Percentiles rank a stretch among this genome's conserved stretches.
Evolutionary conservation across 1,284 basidiomycete genomes (phyloP).

Genomic region (Puccinia sorghi): DNA sequence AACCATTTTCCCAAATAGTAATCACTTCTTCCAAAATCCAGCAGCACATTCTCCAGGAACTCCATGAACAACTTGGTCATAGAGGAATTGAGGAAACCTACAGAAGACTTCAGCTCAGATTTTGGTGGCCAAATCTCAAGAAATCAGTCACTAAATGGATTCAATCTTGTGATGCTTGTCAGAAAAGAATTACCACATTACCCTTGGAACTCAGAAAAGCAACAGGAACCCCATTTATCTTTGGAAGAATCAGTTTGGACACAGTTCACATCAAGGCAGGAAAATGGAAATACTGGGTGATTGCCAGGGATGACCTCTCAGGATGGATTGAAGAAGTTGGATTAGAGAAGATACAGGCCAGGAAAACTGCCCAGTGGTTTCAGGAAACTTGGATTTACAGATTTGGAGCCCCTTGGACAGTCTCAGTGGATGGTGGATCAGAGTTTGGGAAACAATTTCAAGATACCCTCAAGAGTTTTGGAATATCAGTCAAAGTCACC

Average conservation of each 20-base stretch:
- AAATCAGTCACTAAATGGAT: not conserved
- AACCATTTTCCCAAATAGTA: not conserved
- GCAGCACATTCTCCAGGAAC: not conserved
- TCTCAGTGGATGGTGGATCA: slow-evolving; percentile 10
- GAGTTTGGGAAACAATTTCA: slow-evolving; percentile 4
- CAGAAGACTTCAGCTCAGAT: slow-evolving; percentile 1
- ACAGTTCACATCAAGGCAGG: slow-evolving; percentile 10
- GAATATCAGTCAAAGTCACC: not conserved
- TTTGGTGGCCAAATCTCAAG: not conserved
- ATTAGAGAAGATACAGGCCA: not conserved
- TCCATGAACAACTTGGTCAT: not conserved
- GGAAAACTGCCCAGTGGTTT: not conserved
- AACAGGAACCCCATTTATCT: not conserved
- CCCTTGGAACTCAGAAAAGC: not conserved
- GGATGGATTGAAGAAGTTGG: slow-evolving; percentile 25
- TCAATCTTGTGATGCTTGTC: not conserved
- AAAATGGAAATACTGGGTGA: not conserved
- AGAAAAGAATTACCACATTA: not conserved
- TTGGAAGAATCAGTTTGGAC: slow-evolving; percentile 19
- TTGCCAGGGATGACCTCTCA: slow-evolving; percentile 15
- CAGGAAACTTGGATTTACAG: not conserved
- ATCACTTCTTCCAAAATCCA: not conserved
- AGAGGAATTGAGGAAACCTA: slow-evolving; percentile 11
- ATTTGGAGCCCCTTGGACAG: not conserved
- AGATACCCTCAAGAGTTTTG: not conserved